Evolutionary conservation across 116 monocot genomes (phyloP).

Genomic region (Posidonia oceanica): DNA sequence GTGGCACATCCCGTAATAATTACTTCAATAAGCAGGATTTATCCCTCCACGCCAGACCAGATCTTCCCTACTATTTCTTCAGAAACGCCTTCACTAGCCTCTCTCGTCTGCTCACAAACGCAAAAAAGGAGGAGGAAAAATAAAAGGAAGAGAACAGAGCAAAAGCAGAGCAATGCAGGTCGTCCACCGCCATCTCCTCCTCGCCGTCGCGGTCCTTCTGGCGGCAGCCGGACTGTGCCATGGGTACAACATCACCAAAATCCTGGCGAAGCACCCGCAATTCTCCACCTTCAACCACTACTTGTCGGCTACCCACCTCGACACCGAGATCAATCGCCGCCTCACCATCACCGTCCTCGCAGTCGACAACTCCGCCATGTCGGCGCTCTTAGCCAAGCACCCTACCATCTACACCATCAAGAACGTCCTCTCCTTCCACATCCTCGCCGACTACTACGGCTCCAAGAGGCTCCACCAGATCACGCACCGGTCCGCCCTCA

Average conservation of each 20-base stretch:
- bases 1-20: background rate
- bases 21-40: background rate
- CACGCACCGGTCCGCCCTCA: constrained; percentile 37
- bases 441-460: constrained; percentile 82
- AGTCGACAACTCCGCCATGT: constrained; percentile 69
- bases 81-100: background rate
- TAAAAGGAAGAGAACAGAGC: background rate
- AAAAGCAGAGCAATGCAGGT: constrained; percentile 5
- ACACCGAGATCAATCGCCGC: constrained; percentile 56
- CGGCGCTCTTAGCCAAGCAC: constrained; percentile 36
- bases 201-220: background rate
- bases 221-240: background rate
- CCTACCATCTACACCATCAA: constrained; percentile 48
- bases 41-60: background rate
- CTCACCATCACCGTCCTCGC: constrained; percentile 81
- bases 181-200: constrained; percentile 1
- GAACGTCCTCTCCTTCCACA: constrained; percentile 68
- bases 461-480: constrained; percentile 90
- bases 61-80: background rate
- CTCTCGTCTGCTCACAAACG: background rate
- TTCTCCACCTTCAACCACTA: constrained; percentile 91
- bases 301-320: constrained; percentile 53
- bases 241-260: constrained; percentile 66
- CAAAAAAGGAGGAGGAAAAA: too few relatives aligned
- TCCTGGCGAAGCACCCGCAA: constrained; percentile 59